phyloP scores from a whole-genome alignment of 2,329 filamentous ascomycete species.

The Pyrenochaeta sp. region DNA sequence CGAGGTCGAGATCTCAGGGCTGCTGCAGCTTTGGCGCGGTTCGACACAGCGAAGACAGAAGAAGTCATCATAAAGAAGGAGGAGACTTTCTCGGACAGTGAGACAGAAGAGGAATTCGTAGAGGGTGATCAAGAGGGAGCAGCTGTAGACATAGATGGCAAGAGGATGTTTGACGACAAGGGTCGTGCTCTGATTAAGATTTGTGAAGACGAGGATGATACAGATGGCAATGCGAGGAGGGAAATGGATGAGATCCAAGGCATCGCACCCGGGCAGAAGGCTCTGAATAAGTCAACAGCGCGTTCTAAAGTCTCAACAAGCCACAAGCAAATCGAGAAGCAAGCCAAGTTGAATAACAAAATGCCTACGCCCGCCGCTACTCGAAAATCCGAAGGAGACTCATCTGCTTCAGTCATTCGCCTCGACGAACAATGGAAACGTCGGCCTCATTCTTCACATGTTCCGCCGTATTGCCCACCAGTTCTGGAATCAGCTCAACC shows the following conservation, averaged over 20 bases:
- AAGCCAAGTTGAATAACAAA: neutral
- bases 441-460: slow-evolving; percentile 8
- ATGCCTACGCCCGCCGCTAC: neutral
- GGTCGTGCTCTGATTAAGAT: slow-evolving; percentile 74
- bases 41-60: slow-evolving; percentile 63
- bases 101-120: slow-evolving; percentile 48
- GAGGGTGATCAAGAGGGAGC: slow-evolving; percentile 55
- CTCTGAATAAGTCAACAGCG: neutral
- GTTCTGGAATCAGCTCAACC: slow-evolving; percentile 10
- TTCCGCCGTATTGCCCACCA: neutral
- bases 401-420: slow-evolving; percentile 15
- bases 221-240: slow-evolving; percentile 50
- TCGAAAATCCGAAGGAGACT: neutral
- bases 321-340: neutral
- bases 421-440: slow-evolving; percentile 30
- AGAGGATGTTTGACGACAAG: slow-evolving; percentile 69
- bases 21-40: slow-evolving; percentile 78
- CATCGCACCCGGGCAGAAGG: slow-evolving; percentile 39
- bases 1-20: slow-evolving; percentile 78
- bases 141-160: slow-evolving; percentile 71
- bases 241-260: slow-evolving; percentile 74
- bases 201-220: slow-evolving; percentile 72
- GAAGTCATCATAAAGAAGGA: slow-evolving; percentile 51
- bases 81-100: slow-evolving; percentile 38
- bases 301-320: neutral